These are phyloP conservation scores for Curvularia sp. DNA, from an alignment of 2,329 filamentous ascomycete species.

Conservation along the genomic window DNA sequence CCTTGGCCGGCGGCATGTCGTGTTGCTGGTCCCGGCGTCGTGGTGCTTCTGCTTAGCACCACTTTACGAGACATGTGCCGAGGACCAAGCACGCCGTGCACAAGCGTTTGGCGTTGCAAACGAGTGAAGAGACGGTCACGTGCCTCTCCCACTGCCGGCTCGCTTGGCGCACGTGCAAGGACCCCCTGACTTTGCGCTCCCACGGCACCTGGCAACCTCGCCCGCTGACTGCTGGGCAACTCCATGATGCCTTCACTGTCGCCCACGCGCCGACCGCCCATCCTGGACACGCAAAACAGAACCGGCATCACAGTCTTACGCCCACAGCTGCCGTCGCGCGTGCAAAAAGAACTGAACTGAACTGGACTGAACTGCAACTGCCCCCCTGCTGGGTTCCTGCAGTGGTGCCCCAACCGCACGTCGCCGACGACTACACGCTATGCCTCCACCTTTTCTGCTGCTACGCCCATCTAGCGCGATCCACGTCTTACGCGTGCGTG, in stretches of 20 bases:
- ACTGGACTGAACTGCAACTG: neutral
- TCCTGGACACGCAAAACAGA: neutral
- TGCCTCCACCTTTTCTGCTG: constrained; percentile 21
- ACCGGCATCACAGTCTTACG: neutral
- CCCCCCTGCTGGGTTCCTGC: constrained; percentile 24
- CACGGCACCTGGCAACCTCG: neutral
- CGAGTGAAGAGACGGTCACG: constrained; percentile 3
- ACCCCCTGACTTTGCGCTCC: neutral
- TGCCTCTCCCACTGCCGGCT: neutral
- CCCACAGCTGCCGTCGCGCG: neutral
- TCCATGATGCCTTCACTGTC: too few relatives aligned
- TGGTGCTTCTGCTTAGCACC: neutral
- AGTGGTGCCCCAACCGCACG: constrained; percentile 22
- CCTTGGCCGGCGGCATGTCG: neutral
- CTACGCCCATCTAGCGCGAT: constrained; percentile 9
- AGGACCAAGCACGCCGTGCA: neutral
- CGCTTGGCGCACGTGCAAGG: constrained; percentile 1
- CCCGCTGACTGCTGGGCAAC: neutral
- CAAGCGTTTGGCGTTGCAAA: neutral
- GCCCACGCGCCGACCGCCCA: too few relatives aligned
- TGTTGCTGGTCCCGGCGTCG: constrained; percentile 1
- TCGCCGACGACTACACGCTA: constrained; percentile 20
- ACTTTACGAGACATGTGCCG: neutral
- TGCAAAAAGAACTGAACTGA: neutral
- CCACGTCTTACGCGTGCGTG: constrained; percentile 22